Evolutionary conservation across 2,329 filamentous ascomycete species (phyloP).

Genomic region (Xylaria sp.): DNA sequence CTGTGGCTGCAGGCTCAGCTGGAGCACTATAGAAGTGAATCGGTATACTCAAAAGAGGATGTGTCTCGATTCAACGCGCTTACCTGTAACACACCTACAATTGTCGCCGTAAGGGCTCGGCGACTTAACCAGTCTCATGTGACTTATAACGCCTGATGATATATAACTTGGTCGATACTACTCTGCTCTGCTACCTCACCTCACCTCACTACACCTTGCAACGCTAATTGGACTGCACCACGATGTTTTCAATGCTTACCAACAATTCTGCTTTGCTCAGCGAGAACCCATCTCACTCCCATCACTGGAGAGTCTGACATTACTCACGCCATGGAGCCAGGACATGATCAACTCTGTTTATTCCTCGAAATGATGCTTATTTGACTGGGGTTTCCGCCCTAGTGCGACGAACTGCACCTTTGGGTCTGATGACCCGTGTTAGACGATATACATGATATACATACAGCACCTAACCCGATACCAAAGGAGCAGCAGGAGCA

Average conservation of each 20-base stretch:
- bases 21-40: conserved; percentile 2
- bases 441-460: conserved; percentile 1
- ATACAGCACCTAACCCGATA: background rate
- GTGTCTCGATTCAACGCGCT: conserved; percentile 1
- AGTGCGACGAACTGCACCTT: conserved; percentile 2
- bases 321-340: background rate
- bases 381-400: background rate
- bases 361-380: background rate
- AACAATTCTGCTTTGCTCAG: conserved; percentile 6
- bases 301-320: background rate
- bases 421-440: conserved; percentile 6
- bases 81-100: conserved; percentile 7
- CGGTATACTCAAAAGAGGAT: background rate
- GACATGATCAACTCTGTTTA: background rate
- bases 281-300: background rate
- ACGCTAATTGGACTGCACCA: conserved; percentile 15
- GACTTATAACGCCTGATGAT: conserved; percentile 8
- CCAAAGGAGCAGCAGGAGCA: conserved; percentile 2
- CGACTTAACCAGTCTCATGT: conserved; percentile 18
- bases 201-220: background rate
- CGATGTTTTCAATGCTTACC: conserved; percentile 17
- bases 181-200: background rate
- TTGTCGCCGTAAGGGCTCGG: background rate
- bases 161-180: conserved; percentile 19
- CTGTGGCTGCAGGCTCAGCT: background rate